phyloP scores from a whole-genome alignment of 2,329 filamentous ascomycete species.

The Apiospora aurea region DNA sequence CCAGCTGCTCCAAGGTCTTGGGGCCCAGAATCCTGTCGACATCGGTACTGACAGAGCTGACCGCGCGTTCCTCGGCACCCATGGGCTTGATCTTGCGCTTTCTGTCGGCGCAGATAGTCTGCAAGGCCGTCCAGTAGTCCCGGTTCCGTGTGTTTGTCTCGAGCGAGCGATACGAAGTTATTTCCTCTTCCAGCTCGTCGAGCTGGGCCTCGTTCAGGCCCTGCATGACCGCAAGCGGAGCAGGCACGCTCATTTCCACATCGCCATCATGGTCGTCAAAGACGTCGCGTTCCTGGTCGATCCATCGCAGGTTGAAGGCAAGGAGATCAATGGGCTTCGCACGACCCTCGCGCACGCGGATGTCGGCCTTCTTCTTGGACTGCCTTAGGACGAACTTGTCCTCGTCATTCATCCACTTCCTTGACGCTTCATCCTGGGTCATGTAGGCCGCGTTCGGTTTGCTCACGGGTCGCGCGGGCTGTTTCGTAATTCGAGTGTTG shows the following conservation, averaged over 20 bases:
- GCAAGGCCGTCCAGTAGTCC: slow-evolving; percentile 93
- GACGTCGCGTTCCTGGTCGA: slow-evolving; percentile 83
- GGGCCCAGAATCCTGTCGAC: slow-evolving; percentile 87
- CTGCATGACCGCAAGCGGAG: slow-evolving; percentile 83
- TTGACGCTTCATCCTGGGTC: slow-evolving; percentile 79
- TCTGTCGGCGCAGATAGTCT: slow-evolving; percentile 81
- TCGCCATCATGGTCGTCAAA: slow-evolving; percentile 87
- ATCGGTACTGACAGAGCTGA: slow-evolving; percentile 83
- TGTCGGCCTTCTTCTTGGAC: slow-evolving; percentile 96
- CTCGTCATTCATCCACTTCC: slow-evolving; percentile 90
- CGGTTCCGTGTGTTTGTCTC: slow-evolving; percentile 80
- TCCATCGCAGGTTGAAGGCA: slow-evolving; percentile 86
- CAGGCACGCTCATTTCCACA: slow-evolving; percentile 74
- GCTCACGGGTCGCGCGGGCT: slow-evolving; percentile 43
- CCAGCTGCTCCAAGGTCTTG: slow-evolving; percentile 87
- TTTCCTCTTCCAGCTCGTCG: slow-evolving; percentile 80
- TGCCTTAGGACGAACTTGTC: slow-evolving; percentile 96
- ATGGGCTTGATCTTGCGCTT: slow-evolving; percentile 69
- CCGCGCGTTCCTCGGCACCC: slow-evolving; percentile 72
- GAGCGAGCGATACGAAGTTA: slow-evolving; percentile 78
- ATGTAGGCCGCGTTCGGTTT: slow-evolving; percentile 53
- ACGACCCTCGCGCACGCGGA: slow-evolving; percentile 88
- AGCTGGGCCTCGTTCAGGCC: slow-evolving; percentile 72
- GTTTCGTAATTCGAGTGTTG: slow-evolving; percentile 64
- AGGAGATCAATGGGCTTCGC: slow-evolving; percentile 94